Percentiles rank a stretch among this genome's conserved stretches.
Evolutionary conservation across 768 basidiomycete species (phyloP).

Genomic region (Fomitopsis pulvina): DNA sequence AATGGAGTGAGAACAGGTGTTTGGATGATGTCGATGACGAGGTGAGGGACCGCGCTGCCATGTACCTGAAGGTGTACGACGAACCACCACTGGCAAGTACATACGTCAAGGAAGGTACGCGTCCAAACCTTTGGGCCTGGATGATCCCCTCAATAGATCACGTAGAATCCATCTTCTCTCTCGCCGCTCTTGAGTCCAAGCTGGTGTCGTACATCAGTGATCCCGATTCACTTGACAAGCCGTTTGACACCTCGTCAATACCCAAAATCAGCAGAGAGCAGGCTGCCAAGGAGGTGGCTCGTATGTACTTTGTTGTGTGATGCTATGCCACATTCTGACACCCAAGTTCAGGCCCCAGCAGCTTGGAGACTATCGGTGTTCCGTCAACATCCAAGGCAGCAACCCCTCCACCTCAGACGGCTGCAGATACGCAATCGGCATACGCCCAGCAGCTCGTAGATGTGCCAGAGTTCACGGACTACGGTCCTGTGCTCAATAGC

Average conservation of each 20-base stretch:
- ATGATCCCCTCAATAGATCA: background rate
- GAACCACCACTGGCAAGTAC: conserved; percentile 74
- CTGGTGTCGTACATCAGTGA: conserved; percentile 93
- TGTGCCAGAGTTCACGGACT: conserved; percentile 78
- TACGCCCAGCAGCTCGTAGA: conserved; percentile 82
- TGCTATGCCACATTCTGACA: background rate
- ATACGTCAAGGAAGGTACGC: conserved; percentile 88
- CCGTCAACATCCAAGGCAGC: conserved; percentile 56
- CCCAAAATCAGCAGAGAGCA: conserved; percentile 95
- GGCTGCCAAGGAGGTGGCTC: conserved; percentile 80
- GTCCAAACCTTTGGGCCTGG: background rate
- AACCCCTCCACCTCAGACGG: conserved; percentile 68
- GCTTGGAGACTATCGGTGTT: conserved; percentile 77
- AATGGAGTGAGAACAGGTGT: conserved; percentile 46
- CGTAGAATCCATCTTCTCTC: conserved; percentile 88
- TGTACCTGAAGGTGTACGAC: conserved; percentile 83
- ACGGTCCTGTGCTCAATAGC: conserved; percentile 87
- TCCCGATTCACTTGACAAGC: conserved; percentile 54
- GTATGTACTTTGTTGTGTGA: conserved; percentile 38
- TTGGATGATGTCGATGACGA: conserved; percentile 98
- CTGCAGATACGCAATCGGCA: conserved; percentile 82
- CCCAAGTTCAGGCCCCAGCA: conserved; percentile 59
- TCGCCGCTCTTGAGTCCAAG: conserved; percentile 84
- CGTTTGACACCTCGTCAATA: conserved; percentile 80
- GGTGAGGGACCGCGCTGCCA: conserved; percentile 93